Conservation (phyloP, 192 early-diverging fungal genomes). For the Allomyces macrogynus region DNA sequence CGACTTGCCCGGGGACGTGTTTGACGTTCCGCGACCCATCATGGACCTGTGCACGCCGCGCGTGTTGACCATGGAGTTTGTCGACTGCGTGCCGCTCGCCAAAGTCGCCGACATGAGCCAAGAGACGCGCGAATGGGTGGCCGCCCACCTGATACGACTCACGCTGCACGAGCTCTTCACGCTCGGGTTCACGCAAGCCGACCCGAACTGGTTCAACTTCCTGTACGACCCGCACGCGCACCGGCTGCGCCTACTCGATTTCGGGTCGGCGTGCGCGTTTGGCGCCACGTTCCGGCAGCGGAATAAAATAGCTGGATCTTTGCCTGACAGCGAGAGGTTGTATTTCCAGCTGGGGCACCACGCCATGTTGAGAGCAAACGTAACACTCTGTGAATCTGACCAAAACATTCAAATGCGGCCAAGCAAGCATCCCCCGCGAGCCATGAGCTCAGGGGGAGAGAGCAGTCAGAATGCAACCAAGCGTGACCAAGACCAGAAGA, state of each 20-base stretch:
- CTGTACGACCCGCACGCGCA: conserved; percentile 48
- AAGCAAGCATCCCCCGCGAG: too few relatives aligned
- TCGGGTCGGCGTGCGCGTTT: conserved; percentile 79
- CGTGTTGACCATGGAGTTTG: conserved; percentile 61
- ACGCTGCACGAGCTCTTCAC: conserved; percentile 78
- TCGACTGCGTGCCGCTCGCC: conserved; percentile 50
- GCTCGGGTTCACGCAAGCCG: conserved; percentile 94
- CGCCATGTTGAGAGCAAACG: too few relatives aligned
- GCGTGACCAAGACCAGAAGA: too few relatives aligned
- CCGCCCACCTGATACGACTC: conserved; percentile 47
- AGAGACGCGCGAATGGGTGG: conserved; percentile 36
- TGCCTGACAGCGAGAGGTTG: too few relatives aligned
- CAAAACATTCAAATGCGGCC: too few relatives aligned
- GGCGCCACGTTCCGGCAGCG: conserved; percentile 43
- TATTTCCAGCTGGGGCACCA: too few relatives aligned
- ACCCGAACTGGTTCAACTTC: conserved; percentile 99
- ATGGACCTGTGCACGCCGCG: conserved; percentile 40
- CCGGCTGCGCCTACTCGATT: conserved; percentile 71
- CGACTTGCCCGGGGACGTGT: conserved; percentile 19
- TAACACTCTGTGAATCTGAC: too few relatives aligned
- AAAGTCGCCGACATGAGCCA: conserved; percentile 34
- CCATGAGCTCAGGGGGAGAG: too few relatives aligned
- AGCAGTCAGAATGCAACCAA: too few relatives aligned
- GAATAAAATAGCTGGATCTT: too few relatives aligned
- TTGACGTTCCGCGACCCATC: conserved; percentile 54